phyloP scores from a whole-genome alignment of 177 flowering plant genomes.

The Vitis hybrid region DNA sequence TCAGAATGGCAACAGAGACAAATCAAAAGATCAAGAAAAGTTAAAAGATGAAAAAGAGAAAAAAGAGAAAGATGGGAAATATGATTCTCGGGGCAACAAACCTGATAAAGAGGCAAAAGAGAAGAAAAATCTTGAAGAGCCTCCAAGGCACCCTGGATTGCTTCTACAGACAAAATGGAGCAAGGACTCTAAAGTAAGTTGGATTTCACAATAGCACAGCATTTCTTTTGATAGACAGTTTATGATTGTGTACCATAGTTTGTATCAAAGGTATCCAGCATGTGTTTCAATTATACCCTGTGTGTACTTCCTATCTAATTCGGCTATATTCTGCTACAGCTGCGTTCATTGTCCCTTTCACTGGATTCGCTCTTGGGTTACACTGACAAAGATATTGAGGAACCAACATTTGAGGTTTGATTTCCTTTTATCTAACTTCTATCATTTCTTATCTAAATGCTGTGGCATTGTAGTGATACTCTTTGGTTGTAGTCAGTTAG shows the following conservation, averaged over 20 bases:
- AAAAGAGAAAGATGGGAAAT: constrained; percentile 43
- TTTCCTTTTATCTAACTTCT: not conserved
- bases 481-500: not conserved
- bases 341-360: constrained; percentile 79
- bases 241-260: not conserved
- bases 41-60: constrained; percentile 51
- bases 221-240: not conserved
- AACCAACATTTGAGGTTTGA: constrained; percentile 87
- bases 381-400: constrained; percentile 82
- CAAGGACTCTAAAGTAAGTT: constrained; percentile 73
- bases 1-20: constrained; percentile 24
- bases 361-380: constrained; percentile 91
- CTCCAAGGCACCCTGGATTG: constrained; percentile 81
- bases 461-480: not conserved
- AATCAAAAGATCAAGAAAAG: constrained; percentile 34
- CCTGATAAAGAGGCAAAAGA: constrained; percentile 52
- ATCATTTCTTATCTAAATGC: not conserved
- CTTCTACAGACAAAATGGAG: constrained; percentile 62
- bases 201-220: not conserved
- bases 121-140: constrained; percentile 65
- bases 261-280: not conserved
- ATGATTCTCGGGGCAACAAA: constrained; percentile 48
- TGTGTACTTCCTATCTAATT: constrained; percentile 2
- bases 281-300: not conserved
- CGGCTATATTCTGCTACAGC: constrained; percentile 34